Percentiles rank a stretch among this genome's conserved stretches.
Conservation (phyloP, 495 filamentous ascomycete species). For the Tuber melanosporum region DNA sequence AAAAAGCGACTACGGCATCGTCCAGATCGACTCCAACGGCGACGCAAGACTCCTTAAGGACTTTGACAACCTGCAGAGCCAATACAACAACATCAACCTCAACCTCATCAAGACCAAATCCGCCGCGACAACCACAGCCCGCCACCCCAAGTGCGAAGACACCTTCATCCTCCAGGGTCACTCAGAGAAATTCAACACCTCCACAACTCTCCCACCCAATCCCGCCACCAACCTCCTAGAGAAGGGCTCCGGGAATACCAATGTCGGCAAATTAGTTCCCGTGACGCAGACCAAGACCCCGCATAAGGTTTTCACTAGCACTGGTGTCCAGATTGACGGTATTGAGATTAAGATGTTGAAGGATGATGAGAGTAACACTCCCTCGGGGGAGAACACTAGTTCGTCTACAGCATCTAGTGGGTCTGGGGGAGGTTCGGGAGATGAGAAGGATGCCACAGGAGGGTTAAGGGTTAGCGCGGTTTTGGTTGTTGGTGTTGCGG, state of each 20-base stretch:
- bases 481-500: constrained; percentile 38
- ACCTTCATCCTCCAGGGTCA: constrained; percentile 23
- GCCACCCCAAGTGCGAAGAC: constrained; percentile 19
- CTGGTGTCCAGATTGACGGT: constrained; percentile 50
- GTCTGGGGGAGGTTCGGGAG: neutral
- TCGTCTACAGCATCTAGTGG: neutral
- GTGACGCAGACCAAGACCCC: constrained; percentile 13
- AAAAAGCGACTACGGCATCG: constrained; percentile 67
- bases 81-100: constrained; percentile 34
- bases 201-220: constrained; percentile 26
- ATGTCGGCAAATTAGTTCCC: constrained; percentile 31
- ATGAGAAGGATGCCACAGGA: constrained; percentile 6
- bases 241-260: constrained; percentile 45
- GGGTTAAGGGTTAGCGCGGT: constrained; percentile 24
- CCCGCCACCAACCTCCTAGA: constrained; percentile 22
- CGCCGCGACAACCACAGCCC: neutral
- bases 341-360: constrained; percentile 52
- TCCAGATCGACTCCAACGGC: constrained; percentile 56
- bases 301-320: constrained; percentile 52
- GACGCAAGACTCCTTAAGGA: constrained; percentile 60
- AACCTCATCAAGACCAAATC: constrained; percentile 27
- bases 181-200: constrained; percentile 48
- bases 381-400: constrained; percentile 45
- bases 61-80: constrained; percentile 62
- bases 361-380: constrained; percentile 52